phyloP scores from a whole-genome alignment of 176 grass and related monocot species.

The Carex scoparia region DNA sequence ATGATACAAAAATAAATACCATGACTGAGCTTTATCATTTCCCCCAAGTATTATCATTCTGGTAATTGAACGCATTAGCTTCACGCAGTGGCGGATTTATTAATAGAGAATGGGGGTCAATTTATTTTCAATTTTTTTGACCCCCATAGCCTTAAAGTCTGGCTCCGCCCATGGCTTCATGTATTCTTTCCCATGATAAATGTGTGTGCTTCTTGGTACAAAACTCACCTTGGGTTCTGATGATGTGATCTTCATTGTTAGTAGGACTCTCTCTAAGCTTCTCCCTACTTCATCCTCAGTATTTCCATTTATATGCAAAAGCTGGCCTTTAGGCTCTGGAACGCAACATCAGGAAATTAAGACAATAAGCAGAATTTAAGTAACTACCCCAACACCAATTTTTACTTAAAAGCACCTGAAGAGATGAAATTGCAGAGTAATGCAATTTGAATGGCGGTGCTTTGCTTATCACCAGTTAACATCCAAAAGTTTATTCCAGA shows the following conservation, averaged over 20 bases:
- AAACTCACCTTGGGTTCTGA: conserved; percentile 89
- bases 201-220: not conserved
- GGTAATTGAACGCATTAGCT: not conserved
- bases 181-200: not conserved
- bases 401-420: conserved; percentile 56
- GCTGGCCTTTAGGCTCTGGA: conserved; percentile 88
- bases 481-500: conserved; percentile 99
- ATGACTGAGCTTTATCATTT: not conserved
- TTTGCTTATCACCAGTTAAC: conserved; percentile 99
- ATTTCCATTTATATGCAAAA: conserved; percentile 87
- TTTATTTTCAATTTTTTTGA: no score
- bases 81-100: not conserved
- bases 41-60: not conserved
- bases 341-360: conserved; percentile 20
- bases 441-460: conserved; percentile 93
- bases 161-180: no score
- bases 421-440: conserved; percentile 92
- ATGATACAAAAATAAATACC: conserved; percentile 14
- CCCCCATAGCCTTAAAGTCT: no score
- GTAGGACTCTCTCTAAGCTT: conserved; percentile 91
- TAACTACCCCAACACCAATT: not conserved
- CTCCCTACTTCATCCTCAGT: conserved; percentile 85
- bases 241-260: conserved; percentile 88
- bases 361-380: not conserved
- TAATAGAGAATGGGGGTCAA: no score